Base-by-base conservation (phyloP, 2,329 filamentous ascomycete species). In the Blumeriella jaapii region DNA sequence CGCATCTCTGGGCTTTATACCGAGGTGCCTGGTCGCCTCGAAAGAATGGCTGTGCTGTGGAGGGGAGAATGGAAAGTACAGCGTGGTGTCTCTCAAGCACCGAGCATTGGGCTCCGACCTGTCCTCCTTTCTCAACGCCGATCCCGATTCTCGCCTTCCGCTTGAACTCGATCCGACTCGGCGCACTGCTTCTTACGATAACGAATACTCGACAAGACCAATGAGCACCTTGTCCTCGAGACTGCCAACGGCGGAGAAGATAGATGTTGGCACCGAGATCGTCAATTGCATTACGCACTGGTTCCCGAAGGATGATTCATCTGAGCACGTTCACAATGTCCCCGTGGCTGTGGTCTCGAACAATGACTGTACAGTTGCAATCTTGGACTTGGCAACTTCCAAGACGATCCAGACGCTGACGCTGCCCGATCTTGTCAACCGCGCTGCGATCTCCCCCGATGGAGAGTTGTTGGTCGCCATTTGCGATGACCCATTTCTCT, bases 21-120 rank as follows among this genome's bases (percentile, higher is more conserved):
- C 87, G n/a, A 74, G 83, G 61, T 96, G 89, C 58, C 72, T 95
- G 5, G 81, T 84, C n/a, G 82, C 84, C 6, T 79, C 77, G 34
- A 73, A 82, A 51, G 86, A 86, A 34, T 96, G 84, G 80, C 70
- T 96, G 23, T 94, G 84, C 51, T 83, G 87, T 29, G 91, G 89
- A 29, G 89, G 89, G 40, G 81, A 93, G 51, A 74, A 76, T 46
- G 91, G 91, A 38, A 81, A 93, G 54, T 94, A 93, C 54, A 78
- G 52, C 27, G 44, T 48, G 5, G 43, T 56, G 27, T 46, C 45
- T 32, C 36, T 55, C 12, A 48, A 47, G 23, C 41, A 52, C 26
- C 29, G 37, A 20, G 38, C 36, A 17, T 17, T 31, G 14, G 23
- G 29, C 10, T 20, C 25, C 14, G 41, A 41, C 15, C 24, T 26